These are phyloP conservation scores for Septoria petroselini DNA, from an alignment of 2,329 filamentous ascomycete species.

Conservation along the genomic window DNA sequence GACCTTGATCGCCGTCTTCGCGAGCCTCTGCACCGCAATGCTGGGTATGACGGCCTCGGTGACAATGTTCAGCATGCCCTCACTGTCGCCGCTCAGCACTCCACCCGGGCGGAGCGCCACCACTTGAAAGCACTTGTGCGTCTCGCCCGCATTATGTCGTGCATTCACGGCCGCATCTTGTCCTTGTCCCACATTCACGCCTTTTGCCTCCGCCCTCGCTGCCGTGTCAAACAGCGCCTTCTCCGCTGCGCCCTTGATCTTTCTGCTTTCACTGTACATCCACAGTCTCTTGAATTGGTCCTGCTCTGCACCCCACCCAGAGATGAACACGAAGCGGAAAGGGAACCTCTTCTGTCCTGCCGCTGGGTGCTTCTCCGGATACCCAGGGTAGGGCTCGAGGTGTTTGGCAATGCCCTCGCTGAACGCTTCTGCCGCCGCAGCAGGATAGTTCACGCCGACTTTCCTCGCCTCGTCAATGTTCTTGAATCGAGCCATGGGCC, in stretches of 20 bases:
- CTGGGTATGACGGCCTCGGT: slow-evolving; percentile 32
- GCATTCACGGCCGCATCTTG: slow-evolving; percentile 7
- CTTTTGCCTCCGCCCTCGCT: slow-evolving; percentile 31
- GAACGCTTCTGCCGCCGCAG: slow-evolving; percentile 36
- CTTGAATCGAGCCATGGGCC: slow-evolving; percentile 28
- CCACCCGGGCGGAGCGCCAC: slow-evolving; percentile 36
- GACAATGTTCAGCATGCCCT: slow-evolving; percentile 35
- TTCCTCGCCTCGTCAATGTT: slow-evolving; percentile 34
- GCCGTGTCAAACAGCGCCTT: slow-evolving; percentile 37
- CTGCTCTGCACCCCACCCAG: slow-evolving; percentile 41
- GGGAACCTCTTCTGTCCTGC: slow-evolving; percentile 32
- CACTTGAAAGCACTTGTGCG: slow-evolving; percentile 37
- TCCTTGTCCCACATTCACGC: slow-evolving; percentile 19
- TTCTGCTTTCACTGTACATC: slow-evolving; percentile 36
- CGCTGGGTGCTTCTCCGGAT: slow-evolving; percentile 21
- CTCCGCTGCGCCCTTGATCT: slow-evolving; percentile 41
- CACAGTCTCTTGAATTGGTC: slow-evolving; percentile 42
- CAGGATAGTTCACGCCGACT: slow-evolving; percentile 35
- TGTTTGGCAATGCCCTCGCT: slow-evolving; percentile 30
- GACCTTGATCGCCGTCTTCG: slow-evolving; percentile 33
- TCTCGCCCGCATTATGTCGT: slow-evolving; percentile 12
- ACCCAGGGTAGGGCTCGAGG: slow-evolving; percentile 28
- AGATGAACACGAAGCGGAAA: slow-evolving; percentile 47
- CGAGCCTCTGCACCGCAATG: slow-evolving; percentile 36
- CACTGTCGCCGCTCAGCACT: slow-evolving; percentile 32